Evolutionary conservation across 371 early-diverging fungal species (phyloP), one percentile per base, ranked within the genome.

Genomic region (Rhizopus microsporus): DNA sequence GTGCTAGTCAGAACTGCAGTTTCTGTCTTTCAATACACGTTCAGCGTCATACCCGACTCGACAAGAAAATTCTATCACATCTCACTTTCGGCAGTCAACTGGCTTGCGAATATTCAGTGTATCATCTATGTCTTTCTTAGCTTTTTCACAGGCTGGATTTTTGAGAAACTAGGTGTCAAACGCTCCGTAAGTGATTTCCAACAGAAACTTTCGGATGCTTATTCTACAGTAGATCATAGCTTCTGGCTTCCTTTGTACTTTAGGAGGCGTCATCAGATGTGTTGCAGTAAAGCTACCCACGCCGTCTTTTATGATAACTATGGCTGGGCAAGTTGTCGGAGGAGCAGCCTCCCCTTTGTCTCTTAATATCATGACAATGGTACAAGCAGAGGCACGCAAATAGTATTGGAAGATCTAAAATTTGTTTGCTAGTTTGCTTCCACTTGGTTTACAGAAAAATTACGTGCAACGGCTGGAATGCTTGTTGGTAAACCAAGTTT

Each of bases 401-500:
- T 37, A 57, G 7, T 29, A 49, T 5, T 23, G 4, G 34, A 30
- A 48, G 13, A 16, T 58, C 10, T 13, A 13, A 30, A 13, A 29
- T 60, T 63, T 16, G 62, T 35, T 52, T 17, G 13, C 40, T 31
- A 86, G 74, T 79, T 80, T 63, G 80, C 85, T 2, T 77, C 85
- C 10, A 73, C 74, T 17, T 88, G 88, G 88, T 88, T 88, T 69
- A 75, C 84, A 5, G 86, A 85, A 54, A 75, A 74, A 35, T 78
- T 79, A 38, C 67, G 88, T 32, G 79, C 87, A 15, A 82, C 83
- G 17, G 86, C 87, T 13, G 86, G 84, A 55, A 81, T 83, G 67
- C 74, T 88, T 65, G 71, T 77, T 51, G 75, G 75, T 69, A 67
- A 53, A 66, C 23, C 23, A 43, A 13, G 17, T 37, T 35, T 40